phyloP scores from a whole-genome alignment of 2,329 filamentous ascomycete species.

The Tolypocladium album region DNA sequence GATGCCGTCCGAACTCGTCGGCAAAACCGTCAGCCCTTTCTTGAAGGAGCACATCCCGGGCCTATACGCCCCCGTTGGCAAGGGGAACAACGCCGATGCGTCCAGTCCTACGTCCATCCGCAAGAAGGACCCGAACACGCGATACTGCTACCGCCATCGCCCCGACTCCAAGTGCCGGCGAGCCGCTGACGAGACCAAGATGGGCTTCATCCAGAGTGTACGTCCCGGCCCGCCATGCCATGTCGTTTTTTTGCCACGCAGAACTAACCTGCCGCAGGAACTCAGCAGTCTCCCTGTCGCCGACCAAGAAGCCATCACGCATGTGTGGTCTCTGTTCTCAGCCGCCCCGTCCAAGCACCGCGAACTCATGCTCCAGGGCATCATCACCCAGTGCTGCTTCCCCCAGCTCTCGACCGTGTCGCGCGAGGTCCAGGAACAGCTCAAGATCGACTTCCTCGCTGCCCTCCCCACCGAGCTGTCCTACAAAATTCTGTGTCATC shows the following conservation, averaged over 20 bases:
- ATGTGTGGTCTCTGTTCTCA: constrained; percentile 96
- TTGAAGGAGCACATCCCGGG: constrained; percentile 83
- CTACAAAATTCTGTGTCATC: constrained; percentile 84
- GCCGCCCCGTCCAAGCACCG: constrained; percentile 89
- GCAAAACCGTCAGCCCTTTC: constrained; percentile 76
- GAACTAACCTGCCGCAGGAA: constrained; percentile 39
- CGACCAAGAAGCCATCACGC: constrained; percentile 91
- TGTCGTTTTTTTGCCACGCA: background rate
- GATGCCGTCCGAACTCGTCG: constrained; percentile 56
- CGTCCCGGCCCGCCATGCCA: constrained; percentile 16
- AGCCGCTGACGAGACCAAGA: constrained; percentile 88
- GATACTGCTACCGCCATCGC: constrained; percentile 90
- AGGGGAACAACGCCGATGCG: constrained; percentile 27
- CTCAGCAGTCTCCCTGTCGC: constrained; percentile 69
- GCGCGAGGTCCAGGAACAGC: constrained; percentile 80
- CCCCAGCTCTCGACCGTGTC: constrained; percentile 91
- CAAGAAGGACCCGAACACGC: constrained; percentile 60
- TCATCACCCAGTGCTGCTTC: constrained; percentile 94
- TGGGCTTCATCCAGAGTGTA: constrained; percentile 88
- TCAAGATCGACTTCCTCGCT: constrained; percentile 93
- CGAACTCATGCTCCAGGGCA: constrained; percentile 91
- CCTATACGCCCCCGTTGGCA: constrained; percentile 73
- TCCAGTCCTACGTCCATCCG: constrained; percentile 13
- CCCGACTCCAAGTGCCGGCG: constrained; percentile 90
- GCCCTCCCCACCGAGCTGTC: constrained; percentile 84